These are phyloP conservation scores for Pueraria montana DNA, from an alignment of 306 rosid genomes.

Conservation along the genomic window DNA sequence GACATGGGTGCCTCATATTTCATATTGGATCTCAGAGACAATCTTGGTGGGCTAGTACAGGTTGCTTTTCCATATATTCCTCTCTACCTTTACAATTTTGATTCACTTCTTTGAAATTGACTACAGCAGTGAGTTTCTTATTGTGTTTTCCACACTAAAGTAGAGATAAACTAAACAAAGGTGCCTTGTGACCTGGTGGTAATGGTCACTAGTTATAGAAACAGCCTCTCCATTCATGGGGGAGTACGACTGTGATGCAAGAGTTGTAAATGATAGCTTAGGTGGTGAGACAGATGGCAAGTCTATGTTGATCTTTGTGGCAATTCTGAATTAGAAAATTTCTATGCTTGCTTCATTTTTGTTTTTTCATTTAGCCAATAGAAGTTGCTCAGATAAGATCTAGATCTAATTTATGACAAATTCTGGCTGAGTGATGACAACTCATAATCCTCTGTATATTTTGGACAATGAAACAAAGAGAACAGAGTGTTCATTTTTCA, in stretches of 20 bases:
- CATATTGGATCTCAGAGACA: conserved; percentile 94
- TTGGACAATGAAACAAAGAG: background rate
- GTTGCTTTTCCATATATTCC: conserved; percentile 53
- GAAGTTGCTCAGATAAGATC: background rate
- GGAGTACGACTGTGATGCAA: background rate
- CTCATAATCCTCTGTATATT: background rate
- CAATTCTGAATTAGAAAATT: background rate
- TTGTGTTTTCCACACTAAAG: background rate
- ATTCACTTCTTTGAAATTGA: background rate
- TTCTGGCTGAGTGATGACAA: background rate
- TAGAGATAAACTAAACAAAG: conserved; percentile 22
- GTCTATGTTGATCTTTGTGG: background rate
- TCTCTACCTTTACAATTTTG: conserved; percentile 13
- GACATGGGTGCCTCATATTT: conserved; percentile 91
- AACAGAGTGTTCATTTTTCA: background rate
- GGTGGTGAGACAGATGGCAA: background rate
- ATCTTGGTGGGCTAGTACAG: conserved; percentile 99
- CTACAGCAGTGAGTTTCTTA: background rate
- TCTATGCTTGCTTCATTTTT: background rate
- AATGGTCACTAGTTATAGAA: background rate
- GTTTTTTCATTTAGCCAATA: background rate
- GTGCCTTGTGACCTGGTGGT: background rate
- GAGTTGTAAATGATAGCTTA: background rate
- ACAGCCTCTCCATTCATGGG: background rate
- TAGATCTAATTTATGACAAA: background rate